phyloP scores from a whole-genome alignment of 768 basidiomycete species.

The Calocybe gangraenosa region DNA sequence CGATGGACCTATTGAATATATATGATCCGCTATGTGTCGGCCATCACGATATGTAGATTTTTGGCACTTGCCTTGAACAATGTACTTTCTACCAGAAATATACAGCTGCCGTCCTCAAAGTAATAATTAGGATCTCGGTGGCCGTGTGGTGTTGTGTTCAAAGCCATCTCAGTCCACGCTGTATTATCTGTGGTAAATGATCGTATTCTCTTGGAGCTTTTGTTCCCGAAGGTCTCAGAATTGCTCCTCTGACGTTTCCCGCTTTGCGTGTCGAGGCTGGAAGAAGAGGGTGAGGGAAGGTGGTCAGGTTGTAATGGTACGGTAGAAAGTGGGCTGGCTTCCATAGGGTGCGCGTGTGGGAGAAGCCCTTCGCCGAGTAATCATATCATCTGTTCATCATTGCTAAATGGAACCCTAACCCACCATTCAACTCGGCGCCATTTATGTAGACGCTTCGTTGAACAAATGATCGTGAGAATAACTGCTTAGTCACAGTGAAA shows the following conservation, averaged over 20 bases:
- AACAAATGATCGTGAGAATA: conserved; percentile 10
- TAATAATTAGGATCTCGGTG: conserved; percentile 55
- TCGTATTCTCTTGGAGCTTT: conserved; percentile 2
- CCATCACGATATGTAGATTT: neutral
- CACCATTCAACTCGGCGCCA: no score
- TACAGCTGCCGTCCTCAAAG: conserved; percentile 64
- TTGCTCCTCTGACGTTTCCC: conserved; percentile 7
- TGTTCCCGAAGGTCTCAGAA: neutral
- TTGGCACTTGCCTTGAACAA: conserved; percentile 58
- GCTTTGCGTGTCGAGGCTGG: neutral
- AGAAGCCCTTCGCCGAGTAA: no score
- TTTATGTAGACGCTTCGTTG: conserved; percentile 6
- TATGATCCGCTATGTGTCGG: conserved; percentile 5
- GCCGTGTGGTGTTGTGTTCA: conserved; percentile 7
- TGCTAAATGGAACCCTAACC: no score
- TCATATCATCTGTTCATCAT: no score
- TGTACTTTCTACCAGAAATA: conserved; percentile 57
- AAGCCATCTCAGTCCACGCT: conserved; percentile 12
- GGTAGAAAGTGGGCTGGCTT: neutral
- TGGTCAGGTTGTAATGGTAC: conserved; percentile 1
- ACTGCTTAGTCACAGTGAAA: conserved; percentile 28
- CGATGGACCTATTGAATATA: conserved; percentile 46
- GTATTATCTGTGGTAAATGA: conserved; percentile 6
- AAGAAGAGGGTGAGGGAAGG: conserved; percentile 4
- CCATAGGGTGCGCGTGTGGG: neutral